A percentile compares a stretch with the other conserved stretches of the same genome.
Conservation (phyloP, 169 alveolate species). For the Plasmodium malariae region DNA sequence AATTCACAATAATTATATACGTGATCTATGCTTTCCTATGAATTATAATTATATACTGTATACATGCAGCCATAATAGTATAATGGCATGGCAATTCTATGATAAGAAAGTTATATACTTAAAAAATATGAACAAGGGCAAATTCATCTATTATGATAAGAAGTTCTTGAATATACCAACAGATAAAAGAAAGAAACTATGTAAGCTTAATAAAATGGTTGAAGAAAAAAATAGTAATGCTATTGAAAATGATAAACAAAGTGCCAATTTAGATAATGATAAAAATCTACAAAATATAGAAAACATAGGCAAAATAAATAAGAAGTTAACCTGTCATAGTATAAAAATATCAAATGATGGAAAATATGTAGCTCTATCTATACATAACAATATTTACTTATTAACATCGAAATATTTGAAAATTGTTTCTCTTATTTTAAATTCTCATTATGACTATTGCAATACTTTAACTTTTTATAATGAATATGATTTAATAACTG, state of each 20-base stretch:
- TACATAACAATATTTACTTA: slow-evolving; percentile 60
- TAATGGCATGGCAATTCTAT: slow-evolving; percentile 75
- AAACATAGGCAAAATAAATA: slow-evolving; percentile 34
- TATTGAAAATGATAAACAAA: slow-evolving; percentile 18
- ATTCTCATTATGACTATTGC: slow-evolving; percentile 62
- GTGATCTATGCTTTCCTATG: slow-evolving; percentile 59
- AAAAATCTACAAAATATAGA: slow-evolving; percentile 15
- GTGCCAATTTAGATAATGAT: too few relatives aligned
- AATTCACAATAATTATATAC: slow-evolving; percentile 35
- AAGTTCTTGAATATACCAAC: slow-evolving; percentile 53
- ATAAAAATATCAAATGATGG: slow-evolving; percentile 67
- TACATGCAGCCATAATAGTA: slow-evolving; percentile 62
- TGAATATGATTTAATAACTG: slow-evolving; percentile 65
- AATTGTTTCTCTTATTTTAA: slow-evolving; percentile 39
- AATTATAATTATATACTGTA: slow-evolving; percentile 59
- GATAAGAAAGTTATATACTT: slow-evolving; percentile 56
- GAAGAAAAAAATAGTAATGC: slow-evolving; percentile 3
- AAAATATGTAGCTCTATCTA: slow-evolving; percentile 58
- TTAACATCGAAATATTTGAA: slow-evolving; percentile 70
- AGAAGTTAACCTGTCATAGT: slow-evolving; percentile 54
- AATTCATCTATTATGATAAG: slow-evolving; percentile 54
- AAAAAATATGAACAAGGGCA: slow-evolving; percentile 55
- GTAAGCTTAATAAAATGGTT: slow-evolving; percentile 16
- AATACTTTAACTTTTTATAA: slow-evolving; percentile 35
- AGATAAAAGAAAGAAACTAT: slow-evolving; percentile 42